Evolutionary conservation across 345 rosid species (phyloP), one percentile per base, ranked within the genome.

Genomic region (Hibiscus trionum): DNA sequence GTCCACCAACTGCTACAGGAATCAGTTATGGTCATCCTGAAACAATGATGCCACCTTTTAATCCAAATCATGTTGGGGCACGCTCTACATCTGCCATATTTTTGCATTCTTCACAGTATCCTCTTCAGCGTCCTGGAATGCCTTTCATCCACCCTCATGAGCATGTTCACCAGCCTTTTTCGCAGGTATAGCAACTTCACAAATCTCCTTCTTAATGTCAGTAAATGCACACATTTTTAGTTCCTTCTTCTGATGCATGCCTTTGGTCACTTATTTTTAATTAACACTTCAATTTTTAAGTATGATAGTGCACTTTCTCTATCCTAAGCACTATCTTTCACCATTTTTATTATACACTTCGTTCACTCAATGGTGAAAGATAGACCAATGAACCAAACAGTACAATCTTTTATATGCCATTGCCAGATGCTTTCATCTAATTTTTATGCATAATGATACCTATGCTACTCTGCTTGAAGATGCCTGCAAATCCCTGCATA

Each of bases 11-110:
- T 11, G 78, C 90, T 58, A 72, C 85, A 15, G 93, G 88, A 74
- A 84, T 88, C 66, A 82, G 85, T 12, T 90, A 88, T 76, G 93
- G 91, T 70, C 96, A 84, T 80, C 93, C 93, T 50, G 96, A 88
- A 69, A 61, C 94, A 27, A 80, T 88, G 83, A 84, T 87, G 84
- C 75, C 86, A 62, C 80, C 86, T 55, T 88, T 81, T 78, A 88
- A 81, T 80, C 88, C 90, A 9, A 82, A 79, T 83, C 91, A 82
- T 74, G 82, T 82, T 53, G 84, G 86, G 68, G 83, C 84, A 29
- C 91, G 71, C 62, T 71, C 93, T 5, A 53, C 88, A 4, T 73
- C 89, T 66, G 84, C 85, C 73, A 61, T 86, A 33, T 87, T 84
- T 78, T 46, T 87, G 81, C 93, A 82, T 76, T 82, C 96, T 8